Base-by-base conservation (phyloP, 805 yeast species). In the Hanseniaspora nectarophila region DNA sequence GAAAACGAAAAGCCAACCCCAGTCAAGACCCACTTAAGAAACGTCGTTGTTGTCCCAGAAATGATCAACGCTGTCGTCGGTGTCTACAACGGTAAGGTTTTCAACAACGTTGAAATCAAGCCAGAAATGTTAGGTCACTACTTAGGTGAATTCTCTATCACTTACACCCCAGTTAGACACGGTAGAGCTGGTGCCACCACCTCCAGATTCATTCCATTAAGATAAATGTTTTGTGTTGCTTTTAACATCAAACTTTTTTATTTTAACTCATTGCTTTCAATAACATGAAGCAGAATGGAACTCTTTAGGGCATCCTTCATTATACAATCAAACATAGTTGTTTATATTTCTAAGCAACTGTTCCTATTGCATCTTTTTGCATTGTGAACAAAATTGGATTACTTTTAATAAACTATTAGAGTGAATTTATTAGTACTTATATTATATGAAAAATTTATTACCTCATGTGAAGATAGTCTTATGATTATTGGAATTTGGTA, bases 111-210 rank as follows among this genome's bases (percentile, higher is more conserved):
- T 74, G 99, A 92, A 76, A 78, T 92, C 77, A 88, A 79, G 75
- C 96, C 98, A 70, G 99, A 92, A 81, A 92, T 92, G 98, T 89
- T 90, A 72, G 97, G 98, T 73, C 96, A 90, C 85, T 92, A 92
- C 94, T 85, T 92, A 69, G 99, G 97, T 79, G 99, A 92, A 81
- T 92, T 92, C 87, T 90, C 98, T 70, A 92, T 92, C 77, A 80
- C 98, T 68, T 92, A 92, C 82, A 85, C 95, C 75, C 98, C 99
- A 72, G 97, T 90, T 73, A 87, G 95, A 81, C 99, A 94, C 81
- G 97, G 97, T 83, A 83, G 92, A 80, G 89, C 94, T 68, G 95
- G 89, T 82, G 73, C 76, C 70, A 77, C 84, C 75, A 75, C 84
- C 74, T 69, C 75, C 73, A 73, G 85, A 74, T 82, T 82, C 81